Base-by-base conservation (phyloP, 2,329 filamentous ascomycete genomes). In the Claviceps africana region DNA sequence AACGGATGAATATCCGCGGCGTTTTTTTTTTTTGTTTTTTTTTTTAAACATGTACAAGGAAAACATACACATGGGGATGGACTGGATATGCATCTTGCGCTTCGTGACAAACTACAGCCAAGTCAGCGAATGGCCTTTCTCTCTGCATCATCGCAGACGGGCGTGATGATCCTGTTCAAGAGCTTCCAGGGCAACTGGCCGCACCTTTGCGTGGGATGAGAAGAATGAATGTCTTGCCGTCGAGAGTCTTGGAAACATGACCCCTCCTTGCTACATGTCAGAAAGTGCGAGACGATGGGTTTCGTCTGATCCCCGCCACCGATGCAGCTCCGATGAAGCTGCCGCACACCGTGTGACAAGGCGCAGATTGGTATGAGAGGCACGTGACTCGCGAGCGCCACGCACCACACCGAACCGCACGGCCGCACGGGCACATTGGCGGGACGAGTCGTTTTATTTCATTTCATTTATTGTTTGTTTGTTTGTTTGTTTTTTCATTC, bases 41-140 rank as follows among this genome's bases (percentile, higher is more conserved):
- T 17, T 30, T 11, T 17, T 6, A 37, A n/a, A n/a, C n/a, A n/a
- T n/a, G n/a, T n/a, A n/a, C n/a, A 13, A 22, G 21, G 30, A 11
- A n/a, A 15, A 43, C 82, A 64, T 79, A 89, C 87, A 91, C 86
- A 93, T 91, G 53, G 86, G 86, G 70, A 93, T 91, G 59, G 85
- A 86, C 70, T 87, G 79, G 71, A 91, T 85, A 79, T 91, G 86
- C 87, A 93, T 93, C 59, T 58, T 56, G 60, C 63, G 57, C 31
- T 56, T 59, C 55, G 45, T 51, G 55, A 40, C 33, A 28, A 49
- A 33, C 30, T 46, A 35, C 33, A 48, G n/a, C 33, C 13, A 37
- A 46, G 31, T 28, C 39, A 48, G 25, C 15, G 33, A 37, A 37
- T 37, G 33, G 33, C 33, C 13, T 15, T 3, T 37, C 13, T n/a